phyloP scores from a whole-genome alignment of 202 grass and related monocot species.

The Dendrocalamus latiflorus region DNA sequence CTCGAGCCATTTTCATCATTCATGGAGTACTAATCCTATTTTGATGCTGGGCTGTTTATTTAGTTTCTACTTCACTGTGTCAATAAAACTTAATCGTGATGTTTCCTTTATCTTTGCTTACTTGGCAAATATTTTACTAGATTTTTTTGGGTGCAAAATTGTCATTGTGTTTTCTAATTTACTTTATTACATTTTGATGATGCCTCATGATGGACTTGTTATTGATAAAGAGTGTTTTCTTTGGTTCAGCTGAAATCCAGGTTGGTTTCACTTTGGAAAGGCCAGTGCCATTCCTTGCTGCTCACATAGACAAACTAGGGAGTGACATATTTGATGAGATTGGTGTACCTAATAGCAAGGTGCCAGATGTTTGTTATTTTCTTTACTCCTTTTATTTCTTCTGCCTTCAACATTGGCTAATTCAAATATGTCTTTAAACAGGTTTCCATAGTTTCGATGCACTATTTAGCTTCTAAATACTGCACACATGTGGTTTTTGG shows the following conservation, averaged over 20 bases:
- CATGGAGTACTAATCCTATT: neutral
- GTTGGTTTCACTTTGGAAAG: constrained; percentile 60
- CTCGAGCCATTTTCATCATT: neutral
- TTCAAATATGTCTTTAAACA: constrained; percentile 28
- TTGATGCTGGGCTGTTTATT: neutral
- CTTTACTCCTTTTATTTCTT: neutral
- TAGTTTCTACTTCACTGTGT: neutral
- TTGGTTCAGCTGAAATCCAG: constrained; percentile 66
- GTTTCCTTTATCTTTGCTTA: neutral
- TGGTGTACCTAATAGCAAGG: constrained; percentile 77
- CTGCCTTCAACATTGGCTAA: neutral
- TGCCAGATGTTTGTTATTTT: neutral
- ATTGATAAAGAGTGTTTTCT: neutral
- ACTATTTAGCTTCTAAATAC: constrained; percentile 39
- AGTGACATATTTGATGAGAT: constrained; percentile 77
- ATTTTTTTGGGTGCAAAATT: neutral
- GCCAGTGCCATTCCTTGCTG: constrained; percentile 48
- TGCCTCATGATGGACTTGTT: neutral
- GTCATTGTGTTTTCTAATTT: neutral
- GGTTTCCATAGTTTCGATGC: constrained; percentile 71
- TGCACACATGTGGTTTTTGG: constrained; percentile 65
- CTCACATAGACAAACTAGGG: constrained; percentile 48
- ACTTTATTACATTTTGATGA: neutral
- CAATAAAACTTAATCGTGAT: neutral
- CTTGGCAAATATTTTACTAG: neutral